Evolutionary conservation across 306 rosid species (phyloP), one percentile per base, ranked within the genome.

Genomic region (Leucaena leucocephala): DNA sequence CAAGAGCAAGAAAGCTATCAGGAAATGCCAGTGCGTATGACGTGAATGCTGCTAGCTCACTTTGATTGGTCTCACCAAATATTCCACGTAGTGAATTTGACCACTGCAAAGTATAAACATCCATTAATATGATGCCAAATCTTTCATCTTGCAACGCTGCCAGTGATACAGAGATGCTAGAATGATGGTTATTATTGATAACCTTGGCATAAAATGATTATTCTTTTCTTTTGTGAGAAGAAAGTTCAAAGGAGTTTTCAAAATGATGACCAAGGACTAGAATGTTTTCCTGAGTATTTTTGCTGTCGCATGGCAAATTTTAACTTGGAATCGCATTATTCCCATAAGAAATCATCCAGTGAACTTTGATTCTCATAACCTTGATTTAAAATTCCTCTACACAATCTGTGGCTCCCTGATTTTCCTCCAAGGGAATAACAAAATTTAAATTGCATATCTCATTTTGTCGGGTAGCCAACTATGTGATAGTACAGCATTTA

Each of bases 1-100:
- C 99, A 66, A 96, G 99, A 76, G 98, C 99, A 80, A 93, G 90
- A 88, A 96, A 96, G 87, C 62, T 76, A 71, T 77, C 76, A 76
- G 99, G 99, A 82, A 93, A 96, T 83, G 99, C 99, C 90, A 93
- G 83, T 7, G 99, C 99, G 81, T 96, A 96, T 7, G 99, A 96
- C 3, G 86, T 84, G 89, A 96, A 91, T 27, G 99, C 99, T 77
- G 99, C 99, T 79, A 96, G 79, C 89, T 96, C 99, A 16, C 97
- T 93, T 80, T 86, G 99, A 90, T 96, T 96, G 84, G 99, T 96
- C 89, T 93, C 99, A 8, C 96, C 93, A 81, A 90, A 91, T 82
- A 42, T 74, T 48, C 93, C 94, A 71, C 83, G 61, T 9, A 87
- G 77, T 72, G 89, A 88, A 57, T 77, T 88, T 78, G 91, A 83